Evolutionary conservation across 164 flowering plant genomes (phyloP).

Genomic region (Cinnamomum chago): DNA sequence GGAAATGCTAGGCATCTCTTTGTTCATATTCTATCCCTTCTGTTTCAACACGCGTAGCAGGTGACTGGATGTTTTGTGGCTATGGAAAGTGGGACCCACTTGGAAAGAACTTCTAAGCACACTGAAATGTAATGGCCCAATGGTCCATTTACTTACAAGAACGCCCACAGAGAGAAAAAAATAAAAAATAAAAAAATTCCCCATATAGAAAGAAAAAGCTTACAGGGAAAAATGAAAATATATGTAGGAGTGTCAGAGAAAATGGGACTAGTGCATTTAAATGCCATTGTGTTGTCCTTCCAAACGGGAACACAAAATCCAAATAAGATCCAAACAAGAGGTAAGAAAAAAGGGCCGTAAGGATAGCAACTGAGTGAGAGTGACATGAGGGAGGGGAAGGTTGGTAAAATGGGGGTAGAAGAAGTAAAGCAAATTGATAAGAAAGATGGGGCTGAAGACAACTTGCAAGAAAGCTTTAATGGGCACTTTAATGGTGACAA

Average conservation of each 20-base stretch:
- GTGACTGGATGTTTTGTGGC: neutral
- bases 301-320: conserved; percentile 18
- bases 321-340: conserved; percentile 14
- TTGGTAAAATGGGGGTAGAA: neutral
- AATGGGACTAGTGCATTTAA: conserved; percentile 3
- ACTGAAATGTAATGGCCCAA: neutral
- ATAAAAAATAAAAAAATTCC: too few species aligned
- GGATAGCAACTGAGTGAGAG: conserved; percentile 17
- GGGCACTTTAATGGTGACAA: conserved; percentile 9
- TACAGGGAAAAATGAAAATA: neutral
- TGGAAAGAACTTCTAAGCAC: neutral
- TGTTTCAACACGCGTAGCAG: neutral
- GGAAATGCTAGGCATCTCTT: too few species aligned
- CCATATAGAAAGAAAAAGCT: conserved; percentile 1
- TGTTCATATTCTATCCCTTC: neutral
- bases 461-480: conserved; percentile 4
- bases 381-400: conserved; percentile 5
- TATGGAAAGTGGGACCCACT: neutral
- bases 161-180: too few species aligned
- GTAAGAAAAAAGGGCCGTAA: conserved; percentile 7
- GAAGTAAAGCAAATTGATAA: conserved; percentile 3
- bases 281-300: neutral
- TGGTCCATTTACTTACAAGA: conserved; percentile 1
- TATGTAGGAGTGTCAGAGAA: neutral
- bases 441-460: neutral